Evolutionary conservation across 345 rosid genomes (phyloP).

Genomic region (Lepidium africanum): DNA sequence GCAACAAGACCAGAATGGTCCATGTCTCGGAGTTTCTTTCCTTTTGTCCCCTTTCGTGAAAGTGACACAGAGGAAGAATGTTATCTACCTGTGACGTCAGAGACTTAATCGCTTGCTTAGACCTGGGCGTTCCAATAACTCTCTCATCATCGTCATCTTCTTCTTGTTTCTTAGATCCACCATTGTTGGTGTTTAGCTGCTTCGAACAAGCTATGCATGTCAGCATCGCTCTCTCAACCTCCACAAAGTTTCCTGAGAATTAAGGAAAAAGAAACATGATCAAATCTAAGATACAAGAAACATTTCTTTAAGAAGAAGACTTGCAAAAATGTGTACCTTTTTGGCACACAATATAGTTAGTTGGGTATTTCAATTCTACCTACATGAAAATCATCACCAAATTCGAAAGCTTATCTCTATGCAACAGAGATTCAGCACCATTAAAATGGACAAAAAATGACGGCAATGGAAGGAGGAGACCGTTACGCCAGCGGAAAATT

Average conservation of each 20-base stretch:
- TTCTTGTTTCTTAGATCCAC: slow-evolving; percentile 48
- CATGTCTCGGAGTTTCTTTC: not conserved
- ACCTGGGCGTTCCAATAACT: slow-evolving; percentile 54
- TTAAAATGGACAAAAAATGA: not conserved
- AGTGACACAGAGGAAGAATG: not conserved
- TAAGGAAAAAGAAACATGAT: not conserved
- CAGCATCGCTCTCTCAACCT: slow-evolving; percentile 42
- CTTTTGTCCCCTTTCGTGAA: slow-evolving; percentile 9
- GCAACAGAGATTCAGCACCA: slow-evolving; percentile 3
- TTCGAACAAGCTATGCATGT: slow-evolving; percentile 84
- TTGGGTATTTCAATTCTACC: not conserved
- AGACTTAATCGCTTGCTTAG: slow-evolving; percentile 60
- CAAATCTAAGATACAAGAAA: not conserved
- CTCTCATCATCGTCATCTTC: slow-evolving; percentile 44
- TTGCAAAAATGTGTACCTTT: not conserved
- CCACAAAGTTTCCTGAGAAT: slow-evolving; percentile 1
- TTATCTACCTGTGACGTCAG: slow-evolving; percentile 67
- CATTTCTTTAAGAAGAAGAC: not conserved
- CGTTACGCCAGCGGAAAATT: slow-evolving; percentile 33
- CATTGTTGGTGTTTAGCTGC: slow-evolving; percentile 39
- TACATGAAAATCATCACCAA: not conserved
- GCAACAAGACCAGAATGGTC: slow-evolving; percentile 15
- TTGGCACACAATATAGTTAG: not conserved
- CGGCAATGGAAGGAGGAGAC: slow-evolving; percentile 18
- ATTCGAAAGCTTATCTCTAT: slow-evolving; percentile 2